Evolutionary conservation across 1,284 basidiomycete genomes (phyloP).

Genomic region (Exsudoporus floridanus): DNA sequence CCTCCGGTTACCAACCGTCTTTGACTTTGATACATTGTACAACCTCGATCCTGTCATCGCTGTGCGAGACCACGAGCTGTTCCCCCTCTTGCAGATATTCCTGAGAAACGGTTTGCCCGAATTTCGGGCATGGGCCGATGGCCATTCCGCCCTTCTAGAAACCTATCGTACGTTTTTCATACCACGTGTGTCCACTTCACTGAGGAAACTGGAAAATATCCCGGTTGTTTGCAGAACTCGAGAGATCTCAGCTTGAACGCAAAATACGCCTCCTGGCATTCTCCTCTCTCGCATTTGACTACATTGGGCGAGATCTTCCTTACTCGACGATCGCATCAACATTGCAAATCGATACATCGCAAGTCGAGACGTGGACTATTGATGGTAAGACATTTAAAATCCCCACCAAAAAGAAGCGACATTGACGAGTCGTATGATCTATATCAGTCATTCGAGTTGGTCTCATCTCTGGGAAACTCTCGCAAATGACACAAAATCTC

Average conservation of each 20-base stretch:
- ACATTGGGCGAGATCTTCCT: conserved; percentile 73
- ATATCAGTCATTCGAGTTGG: conserved; percentile 78
- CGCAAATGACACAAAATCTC: conserved; percentile 76
- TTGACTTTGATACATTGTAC: conserved; percentile 83
- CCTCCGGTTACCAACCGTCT: conserved; percentile 67
- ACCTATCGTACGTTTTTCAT: conserved; percentile 55
- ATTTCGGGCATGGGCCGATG: conserved; percentile 61
- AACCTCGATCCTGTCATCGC: conserved; percentile 71
- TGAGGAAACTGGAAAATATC: not conserved
- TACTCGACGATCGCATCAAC: conserved; percentile 74
- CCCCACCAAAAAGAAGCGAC: not conserved
- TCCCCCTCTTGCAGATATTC: conserved; percentile 71
- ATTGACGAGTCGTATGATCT: not conserved
- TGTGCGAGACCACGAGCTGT: conserved; percentile 67
- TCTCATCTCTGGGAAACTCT: conserved; percentile 81
- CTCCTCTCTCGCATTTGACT: conserved; percentile 74
- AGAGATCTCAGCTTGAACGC: conserved; percentile 59
- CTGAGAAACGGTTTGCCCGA: conserved; percentile 65
- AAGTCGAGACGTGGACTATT: conserved; percentile 91
- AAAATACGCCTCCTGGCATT: conserved; percentile 85
- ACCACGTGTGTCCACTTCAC: not conserved
- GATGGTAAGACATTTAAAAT: conserved; percentile 63
- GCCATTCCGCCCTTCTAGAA: conserved; percentile 52
- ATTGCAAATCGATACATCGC: conserved; percentile 62
- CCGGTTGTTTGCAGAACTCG: conserved; percentile 43